Evolutionary conservation across 352 stramenopile species (phyloP), one percentile per base, ranked within the genome.

Genomic region (Sclerospora graminicola): DNA sequence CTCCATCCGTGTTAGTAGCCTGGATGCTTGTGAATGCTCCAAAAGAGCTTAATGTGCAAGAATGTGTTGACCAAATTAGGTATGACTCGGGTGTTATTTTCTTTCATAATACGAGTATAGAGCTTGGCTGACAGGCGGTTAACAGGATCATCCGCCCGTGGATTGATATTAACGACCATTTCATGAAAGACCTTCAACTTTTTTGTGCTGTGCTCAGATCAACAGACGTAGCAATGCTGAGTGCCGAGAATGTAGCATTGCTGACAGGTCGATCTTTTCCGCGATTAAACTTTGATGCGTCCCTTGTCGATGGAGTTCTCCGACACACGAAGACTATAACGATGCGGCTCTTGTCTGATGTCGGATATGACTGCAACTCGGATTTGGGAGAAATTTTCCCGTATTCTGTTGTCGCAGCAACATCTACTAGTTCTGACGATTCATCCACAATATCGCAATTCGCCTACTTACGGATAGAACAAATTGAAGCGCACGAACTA

Each of bases 111-210:
- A 8, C 6, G 16, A 11, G 8, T 4, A 20, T 21, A 14, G 1
- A 15, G 4, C 13, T 18, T 14, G 20, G n/a, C 36, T 48, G 20
- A 56, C 14, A 23, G 18, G 5, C 4, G 0, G 16, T 34, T 34
- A 13, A 28, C 36, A 88, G 75, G 11, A 51, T 68, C 21, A 56
- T 77, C 30, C 71, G 77, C 1, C 73, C 77, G 26, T 89, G 77
- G 77, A 72, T 89, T 20, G 64, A 67, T 13, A 79, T 84, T 40
- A 89, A 89, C 26, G 16, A 54, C 2, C 54, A 69, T 28, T 89
- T 89, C 30, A 64, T 60, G 15, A 39, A 21, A 3, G 66, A 86
- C 43, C 48, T 89, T 13, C 23, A 57, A 15, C n/a, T n/a, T n/a
- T n/a, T n/a, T n/a, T 41, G 71, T 21, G 82, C n/a, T 85, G 43